Base-by-base conservation (phyloP, 805 yeast species). In the Myxozyma vanderwaltii region DNA sequence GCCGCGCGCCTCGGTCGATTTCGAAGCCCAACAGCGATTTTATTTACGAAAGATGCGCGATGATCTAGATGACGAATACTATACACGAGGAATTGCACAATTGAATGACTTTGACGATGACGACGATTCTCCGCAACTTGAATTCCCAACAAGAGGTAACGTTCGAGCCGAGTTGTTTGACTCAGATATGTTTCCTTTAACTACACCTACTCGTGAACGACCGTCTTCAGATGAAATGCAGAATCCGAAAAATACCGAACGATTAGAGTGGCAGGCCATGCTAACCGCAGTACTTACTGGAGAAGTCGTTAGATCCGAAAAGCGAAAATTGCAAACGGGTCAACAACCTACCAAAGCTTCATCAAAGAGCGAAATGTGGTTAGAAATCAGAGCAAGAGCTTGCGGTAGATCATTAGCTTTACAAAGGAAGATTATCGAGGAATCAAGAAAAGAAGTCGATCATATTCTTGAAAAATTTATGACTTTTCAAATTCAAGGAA, bases 251-350 rank as follows among this genome's bases (percentile, higher is more conserved):
- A 68, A 70, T 54, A 62, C 84, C 10, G 97, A 91, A 70, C 79
- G 98, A 50, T 76, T 91, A 12, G 96, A 91, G 74, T 94, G 99
- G 99, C 98, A 94, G 73, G 82, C 92, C 0, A 90, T 94, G 96
- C 78, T 94, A 50, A 81, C 88, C 10, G 81, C 91, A 2, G 98
- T 94, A 2, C 80, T 94, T 36, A 92, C 95, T 2, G 98, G 99
- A 66, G 98, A 94, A 72, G 96, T 94, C 54, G 91, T 94, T 21
- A 82, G 86, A 36, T 86, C 92, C 12, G 99, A 94, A 69, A 94
- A 92, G 74, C 66, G 74, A 35, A 70, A 78, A 24, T 75, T 46
- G 86, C 86, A 72, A 79, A 88, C 56, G 84, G 82, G 15, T 71
- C 68, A 59, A 77, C 74, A 57, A 69, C 71, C 56, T 86, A 52